A percentile compares a stretch with the other conserved stretches of the same genome.
Conservation (phyloP, 352 stramenopile genomes). For the Phytophthora melonis region DNA sequence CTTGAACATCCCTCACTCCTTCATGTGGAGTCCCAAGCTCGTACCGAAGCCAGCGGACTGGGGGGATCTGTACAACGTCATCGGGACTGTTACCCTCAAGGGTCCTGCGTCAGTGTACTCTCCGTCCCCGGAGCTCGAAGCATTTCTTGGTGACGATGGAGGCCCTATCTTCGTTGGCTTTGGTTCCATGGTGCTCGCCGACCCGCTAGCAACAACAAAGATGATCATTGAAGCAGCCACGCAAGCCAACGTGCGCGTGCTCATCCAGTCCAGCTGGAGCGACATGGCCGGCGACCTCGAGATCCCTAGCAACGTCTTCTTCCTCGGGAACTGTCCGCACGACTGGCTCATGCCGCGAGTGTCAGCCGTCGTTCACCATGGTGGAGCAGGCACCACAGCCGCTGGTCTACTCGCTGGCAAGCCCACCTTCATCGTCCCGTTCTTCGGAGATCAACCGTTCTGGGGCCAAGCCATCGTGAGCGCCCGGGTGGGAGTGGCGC, state of each 20-base stretch:
- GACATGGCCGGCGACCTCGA: constrained; percentile 34
- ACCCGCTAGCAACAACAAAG: constrained; percentile 24
- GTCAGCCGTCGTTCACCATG: constrained; percentile 27
- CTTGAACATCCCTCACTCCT: constrained; percentile 67
- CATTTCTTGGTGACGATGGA: constrained; percentile 16
- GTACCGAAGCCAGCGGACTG: constrained; percentile 70
- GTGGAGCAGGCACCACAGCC: constrained; percentile 25
- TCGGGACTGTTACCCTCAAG: constrained; percentile 58
- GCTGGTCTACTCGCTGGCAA: constrained; percentile 88
- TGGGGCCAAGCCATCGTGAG: constrained; percentile 87
- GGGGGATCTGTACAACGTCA: constrained; percentile 57
- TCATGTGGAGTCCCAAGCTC: constrained; percentile 68
- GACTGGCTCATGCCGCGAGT: constrained; percentile 34
- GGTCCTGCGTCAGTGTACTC: constrained; percentile 36
- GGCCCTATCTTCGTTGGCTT: constrained; percentile 34
- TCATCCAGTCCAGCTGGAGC: constrained; percentile 38
- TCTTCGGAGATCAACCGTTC: constrained; percentile 95
- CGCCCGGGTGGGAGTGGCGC: constrained; percentile 76
- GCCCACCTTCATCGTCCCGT: constrained; percentile 94
- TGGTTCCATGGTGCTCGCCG: constrained; percentile 30
- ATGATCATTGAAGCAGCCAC: constrained; percentile 30
- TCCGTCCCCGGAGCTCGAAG: constrained; percentile 28
- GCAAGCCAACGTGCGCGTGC: constrained; percentile 16
- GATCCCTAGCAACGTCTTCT: constrained; percentile 29
- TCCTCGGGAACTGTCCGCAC: constrained; percentile 31